These are phyloP conservation scores for Davidsoniella eucalypti DNA, from an alignment of 2,329 filamentous ascomycete genomes.

Conservation along the genomic window DNA sequence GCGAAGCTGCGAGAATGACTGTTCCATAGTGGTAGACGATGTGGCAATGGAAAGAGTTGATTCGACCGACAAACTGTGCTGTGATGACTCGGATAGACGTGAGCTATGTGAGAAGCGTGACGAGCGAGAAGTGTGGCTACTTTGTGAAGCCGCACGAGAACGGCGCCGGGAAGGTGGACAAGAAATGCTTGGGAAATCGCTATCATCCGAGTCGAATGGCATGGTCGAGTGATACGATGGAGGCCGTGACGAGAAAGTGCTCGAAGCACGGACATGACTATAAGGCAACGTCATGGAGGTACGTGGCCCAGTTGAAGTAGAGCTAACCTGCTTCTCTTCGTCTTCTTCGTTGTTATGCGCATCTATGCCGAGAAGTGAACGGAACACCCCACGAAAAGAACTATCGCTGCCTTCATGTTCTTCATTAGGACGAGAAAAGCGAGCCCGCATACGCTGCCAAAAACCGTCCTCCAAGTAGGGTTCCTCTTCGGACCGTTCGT, in stretches of 20 bases:
- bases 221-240: neutral
- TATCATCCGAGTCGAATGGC: neutral
- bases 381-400: neutral
- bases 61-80: constrained; percentile 2
- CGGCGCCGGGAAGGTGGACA: neutral
- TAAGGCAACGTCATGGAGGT: too few relatives aligned
- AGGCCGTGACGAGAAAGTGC: neutral
- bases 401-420: neutral
- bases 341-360: neutral
- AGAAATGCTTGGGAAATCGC: neutral
- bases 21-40: constrained; percentile 26
- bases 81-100: neutral
- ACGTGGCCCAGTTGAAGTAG: neutral
- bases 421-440: neutral
- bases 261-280: too few relatives aligned
- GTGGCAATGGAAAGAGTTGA: constrained; percentile 3
- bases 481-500: too few relatives aligned
- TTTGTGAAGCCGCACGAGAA: constrained; percentile 6
- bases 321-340: neutral
- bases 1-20: constrained; percentile 32
- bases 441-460: neutral
- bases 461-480: too few relatives aligned
- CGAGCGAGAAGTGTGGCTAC: neutral
- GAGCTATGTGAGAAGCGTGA: constrained; percentile 1
- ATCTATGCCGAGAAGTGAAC: neutral